These are phyloP conservation scores for Cladophialophora exuberans DNA, from an alignment of 2,329 filamentous ascomycete species.

Conservation along the genomic window DNA sequence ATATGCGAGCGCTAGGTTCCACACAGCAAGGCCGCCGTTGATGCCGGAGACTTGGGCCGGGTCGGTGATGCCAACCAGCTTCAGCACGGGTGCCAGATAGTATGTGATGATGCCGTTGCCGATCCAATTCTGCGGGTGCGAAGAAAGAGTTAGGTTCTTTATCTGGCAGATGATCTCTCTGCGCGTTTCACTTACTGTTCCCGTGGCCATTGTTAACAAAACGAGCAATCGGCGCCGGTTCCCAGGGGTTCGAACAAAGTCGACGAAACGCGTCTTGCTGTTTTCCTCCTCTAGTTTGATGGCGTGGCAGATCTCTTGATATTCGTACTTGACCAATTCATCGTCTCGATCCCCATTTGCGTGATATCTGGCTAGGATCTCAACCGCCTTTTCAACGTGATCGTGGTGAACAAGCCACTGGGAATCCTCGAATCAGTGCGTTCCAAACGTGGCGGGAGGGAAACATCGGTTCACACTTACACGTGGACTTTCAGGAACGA, in stretches of 20 bases:
- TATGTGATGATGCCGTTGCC: slow-evolving; percentile 33
- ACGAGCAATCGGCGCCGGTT: slow-evolving; percentile 36
- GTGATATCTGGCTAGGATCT: slow-evolving; percentile 44
- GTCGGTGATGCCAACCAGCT: slow-evolving; percentile 32
- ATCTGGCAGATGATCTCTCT: no score
- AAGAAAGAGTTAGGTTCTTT: no score
- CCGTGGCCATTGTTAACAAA: slow-evolving; percentile 29
- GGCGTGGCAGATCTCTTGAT: slow-evolving; percentile 67
- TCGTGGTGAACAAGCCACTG: slow-evolving; percentile 53
- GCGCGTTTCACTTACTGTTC: background rate
- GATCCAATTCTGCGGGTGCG: slow-evolving; percentile 11
- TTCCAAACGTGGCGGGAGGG: background rate
- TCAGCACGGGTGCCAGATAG: slow-evolving; percentile 29
- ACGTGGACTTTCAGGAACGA: slow-evolving; percentile 69
- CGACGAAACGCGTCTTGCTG: slow-evolving; percentile 56
- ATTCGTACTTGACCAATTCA: slow-evolving; percentile 68
- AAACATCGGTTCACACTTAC: no score
- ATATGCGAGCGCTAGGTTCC: slow-evolving; percentile 33
- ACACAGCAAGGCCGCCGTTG: slow-evolving; percentile 33
- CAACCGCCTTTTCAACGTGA: background rate
- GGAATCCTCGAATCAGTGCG: background rate
- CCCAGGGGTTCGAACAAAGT: slow-evolving; percentile 29
- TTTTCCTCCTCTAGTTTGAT: slow-evolving; percentile 72
- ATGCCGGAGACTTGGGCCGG: slow-evolving; percentile 21
- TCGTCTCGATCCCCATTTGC: slow-evolving; percentile 48